Percentiles rank a stretch among this genome's conserved stretches.
Evolutionary conservation across 1,284 basidiomycete genomes (phyloP).

Genomic region (Trichosporon coremiiforme): DNA sequence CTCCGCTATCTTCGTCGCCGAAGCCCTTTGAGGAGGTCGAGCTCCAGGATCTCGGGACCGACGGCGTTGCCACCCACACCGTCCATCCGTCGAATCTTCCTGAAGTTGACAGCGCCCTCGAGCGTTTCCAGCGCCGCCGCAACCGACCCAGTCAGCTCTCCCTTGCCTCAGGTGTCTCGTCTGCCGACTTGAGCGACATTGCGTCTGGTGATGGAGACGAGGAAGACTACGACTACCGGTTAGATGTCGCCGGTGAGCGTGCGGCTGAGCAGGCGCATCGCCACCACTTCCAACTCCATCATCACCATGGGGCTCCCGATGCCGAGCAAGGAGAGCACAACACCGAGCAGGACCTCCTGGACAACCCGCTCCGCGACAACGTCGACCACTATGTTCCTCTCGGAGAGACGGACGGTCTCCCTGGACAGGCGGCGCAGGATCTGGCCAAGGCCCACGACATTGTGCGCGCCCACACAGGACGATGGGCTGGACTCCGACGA

Average conservation of each 20-base stretch:
- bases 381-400: conserved; percentile 53
- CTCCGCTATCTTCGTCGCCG: conserved; percentile 35
- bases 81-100: conserved; percentile 10
- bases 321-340: conserved; percentile 6
- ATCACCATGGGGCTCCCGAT: not conserved
- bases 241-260: conserved; percentile 35
- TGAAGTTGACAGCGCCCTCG: conserved; percentile 13
- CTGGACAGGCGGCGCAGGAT: conserved; percentile 36
- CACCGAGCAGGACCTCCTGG: conserved; percentile 28
- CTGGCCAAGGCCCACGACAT: conserved; percentile 49
- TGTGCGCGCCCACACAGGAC: conserved; percentile 55
- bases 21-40: not conserved
- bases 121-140: conserved; percentile 19
- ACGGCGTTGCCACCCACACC: not conserved
- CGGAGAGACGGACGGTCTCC: conserved; percentile 58
- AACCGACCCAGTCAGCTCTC: not conserved
- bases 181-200: conserved; percentile 22
- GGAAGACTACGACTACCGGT: conserved; percentile 56
- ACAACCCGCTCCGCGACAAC: conserved; percentile 40
- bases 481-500: conserved; percentile 51
- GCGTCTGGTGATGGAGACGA: conserved; percentile 26
- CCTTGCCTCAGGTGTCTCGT: conserved; percentile 17
- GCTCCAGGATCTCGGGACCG: not conserved
- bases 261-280: conserved; percentile 34
- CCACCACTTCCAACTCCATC: conserved; percentile 35